These are phyloP conservation scores for Pulveroboletus frians DNA, from an alignment of 768 basidiomycete species.

Conservation along the genomic window DNA sequence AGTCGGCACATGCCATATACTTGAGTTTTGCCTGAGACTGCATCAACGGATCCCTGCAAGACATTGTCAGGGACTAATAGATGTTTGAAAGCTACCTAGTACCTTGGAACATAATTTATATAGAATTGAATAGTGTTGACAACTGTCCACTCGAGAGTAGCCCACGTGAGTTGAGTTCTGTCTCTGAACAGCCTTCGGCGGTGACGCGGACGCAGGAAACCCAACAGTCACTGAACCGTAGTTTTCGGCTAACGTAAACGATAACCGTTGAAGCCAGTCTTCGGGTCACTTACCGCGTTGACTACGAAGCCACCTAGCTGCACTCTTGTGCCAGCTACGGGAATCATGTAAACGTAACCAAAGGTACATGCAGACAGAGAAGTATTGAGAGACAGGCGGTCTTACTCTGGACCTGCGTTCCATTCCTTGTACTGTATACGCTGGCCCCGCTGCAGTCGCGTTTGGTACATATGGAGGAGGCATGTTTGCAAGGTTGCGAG, in stretches of 20 bases:
- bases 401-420: not conserved
- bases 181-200: not conserved
- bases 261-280: not conserved
- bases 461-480: constrained; percentile 10
- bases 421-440: constrained; percentile 4
- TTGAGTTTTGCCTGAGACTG: not conserved
- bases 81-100: no score
- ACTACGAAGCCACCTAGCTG: not conserved
- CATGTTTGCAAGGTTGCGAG: constrained; percentile 16
- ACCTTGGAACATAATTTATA: not conserved
- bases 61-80: not conserved
- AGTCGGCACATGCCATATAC: not conserved
- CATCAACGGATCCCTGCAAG: not conserved
- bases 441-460: not conserved
- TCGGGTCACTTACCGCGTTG: not conserved
- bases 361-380: not conserved
- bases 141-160: not conserved
- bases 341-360: not conserved
- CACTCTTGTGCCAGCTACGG: not conserved
- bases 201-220: not conserved
- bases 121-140: not conserved
- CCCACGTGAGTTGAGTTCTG: not conserved
- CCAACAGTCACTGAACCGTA: not conserved
- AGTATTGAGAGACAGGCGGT: not conserved
- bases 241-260: constrained; percentile 1